Base-by-base conservation (phyloP, 192 early-diverging fungal species). In the Linderina pennispora region DNA sequence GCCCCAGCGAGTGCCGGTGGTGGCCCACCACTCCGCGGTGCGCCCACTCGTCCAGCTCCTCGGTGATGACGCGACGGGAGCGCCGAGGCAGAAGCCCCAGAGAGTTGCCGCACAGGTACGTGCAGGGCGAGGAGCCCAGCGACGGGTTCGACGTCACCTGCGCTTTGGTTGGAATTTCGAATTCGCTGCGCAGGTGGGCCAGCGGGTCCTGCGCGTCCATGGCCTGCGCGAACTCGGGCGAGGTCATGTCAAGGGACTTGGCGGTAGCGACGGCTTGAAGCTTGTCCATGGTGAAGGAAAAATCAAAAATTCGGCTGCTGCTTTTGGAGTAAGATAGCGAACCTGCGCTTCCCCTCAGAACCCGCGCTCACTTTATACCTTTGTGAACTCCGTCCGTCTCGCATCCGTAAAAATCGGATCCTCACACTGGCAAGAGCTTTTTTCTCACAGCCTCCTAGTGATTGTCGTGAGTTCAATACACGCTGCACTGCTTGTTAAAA, bases 71-170 rank as follows among this genome's bases (percentile, higher is more conserved):
- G 8, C 66, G 63, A 16, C 76, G 62, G 1, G 87, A 78, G 10
- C 72, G 59, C 31, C 75, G 79, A 24, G 96, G 92, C 60, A 87
- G 76, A 48, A 97, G 74, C 4, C 96, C 93, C 10, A 98, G 78
- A 7, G 92, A 95, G 74, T 98, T 97, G 18, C 96, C 96, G 62
- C 91, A 90, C 38, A 98, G 72, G 62, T 98, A 98, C 10, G 83
- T 69, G 36, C 74, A 80, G 16, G 55, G 34, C 14, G 68, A 65
- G 19, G 77, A 55, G 6, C 24, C 23, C 4, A 21, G 44, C 28
- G 7, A 23, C 9, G 20, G 26, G 28, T 14, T 14, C 28, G 62
- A 70, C 3, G 69, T 48, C 3, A 79, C 57, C 18, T 86, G 62
- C 25, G 46, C 55, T 17, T 67, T 39, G 11, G 65, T 80, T 13